These are phyloP conservation scores for Parietichytrium sp. DNA, from an alignment of 108 stramenopile species.

Conservation along the genomic window DNA sequence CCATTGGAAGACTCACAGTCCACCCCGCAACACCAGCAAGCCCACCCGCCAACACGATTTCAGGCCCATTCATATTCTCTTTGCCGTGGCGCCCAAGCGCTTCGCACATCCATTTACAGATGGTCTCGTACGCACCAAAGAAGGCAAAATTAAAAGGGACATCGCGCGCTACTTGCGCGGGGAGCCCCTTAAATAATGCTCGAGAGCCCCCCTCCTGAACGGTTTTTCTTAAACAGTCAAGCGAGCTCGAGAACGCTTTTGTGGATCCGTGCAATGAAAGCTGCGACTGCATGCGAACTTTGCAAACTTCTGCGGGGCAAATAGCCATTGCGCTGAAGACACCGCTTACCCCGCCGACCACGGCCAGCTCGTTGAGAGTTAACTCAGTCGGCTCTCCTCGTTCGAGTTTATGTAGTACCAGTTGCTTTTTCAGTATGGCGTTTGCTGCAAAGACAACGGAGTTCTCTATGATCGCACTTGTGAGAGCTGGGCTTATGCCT, in stretches of 20 bases:
- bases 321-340: constrained; percentile 45
- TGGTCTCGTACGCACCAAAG: constrained; percentile 37
- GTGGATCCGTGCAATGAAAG: not conserved
- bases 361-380: not conserved
- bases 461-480: constrained; percentile 42
- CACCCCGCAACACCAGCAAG: constrained; percentile 41
- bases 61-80: not conserved
- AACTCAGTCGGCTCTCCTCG: not conserved
- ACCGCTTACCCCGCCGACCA: constrained; percentile 35
- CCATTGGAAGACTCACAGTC: constrained; percentile 38
- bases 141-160: constrained; percentile 45
- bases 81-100: not conserved
- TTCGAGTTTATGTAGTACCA: not conserved
- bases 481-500: constrained; percentile 40
- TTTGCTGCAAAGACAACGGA: constrained; percentile 45
- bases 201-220: not conserved
- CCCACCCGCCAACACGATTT: constrained; percentile 38
- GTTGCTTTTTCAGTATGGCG: not conserved
- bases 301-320: constrained; percentile 38
- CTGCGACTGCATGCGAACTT: constrained; percentile 34
- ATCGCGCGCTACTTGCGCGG: constrained; percentile 39
- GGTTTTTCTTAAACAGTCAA: not conserved
- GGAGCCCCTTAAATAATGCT: constrained; percentile 24
- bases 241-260: not conserved
- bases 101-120: not conserved